Evolutionary conservation across 2,329 filamentous ascomycete species (phyloP), one percentile per base, ranked within the genome.

Genomic region (Pseudogymnoascus sp.): DNA sequence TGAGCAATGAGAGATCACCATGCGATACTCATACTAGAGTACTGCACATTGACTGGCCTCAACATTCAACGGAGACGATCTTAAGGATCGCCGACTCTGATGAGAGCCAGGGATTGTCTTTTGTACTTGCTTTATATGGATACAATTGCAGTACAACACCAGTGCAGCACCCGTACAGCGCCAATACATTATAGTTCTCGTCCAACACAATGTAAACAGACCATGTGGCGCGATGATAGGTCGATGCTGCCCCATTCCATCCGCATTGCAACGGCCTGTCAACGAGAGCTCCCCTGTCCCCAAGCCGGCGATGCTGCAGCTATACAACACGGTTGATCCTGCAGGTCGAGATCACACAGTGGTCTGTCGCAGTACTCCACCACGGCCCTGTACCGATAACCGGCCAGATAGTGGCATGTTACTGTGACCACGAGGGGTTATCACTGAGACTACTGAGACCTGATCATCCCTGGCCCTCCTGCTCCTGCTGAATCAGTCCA

Each of bases 201-300:
- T 56, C 26, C 50, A 56, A 4, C 29, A 33, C 29, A 19, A n/a
- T 9, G n/a, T 33, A 33, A 56, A 13, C 50, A 56, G 50, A 3
- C 50, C 50, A 56, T 56, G 50, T 56, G 50, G n/a, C 29, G 50
- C 50, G 50, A 56, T 56, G 50, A 56, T 56, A 56, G 50, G 50
- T 33, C 50, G 50, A 56, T 56, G 50, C 29, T 13, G 50, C 50
- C 50, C 29, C 29, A n/a, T 56, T 21, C 29, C n/a, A 19, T 21
- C 26, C 6, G 10, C 9, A 33, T 19, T 9, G 10, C 50, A 56
- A 56, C 50, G 50, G 50, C 50, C 50, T 56, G 50, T 56, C 50
- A 56, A 56, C 50, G 7, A 56, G 29, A 56, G 50, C 50, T 56
- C 29, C 50, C 50, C 50, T 56, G 50, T 56, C 23, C 26, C 4